Evolutionary conservation across 192 early-diverging fungal species (phyloP).

Genomic region (Coemansia reversa): DNA sequence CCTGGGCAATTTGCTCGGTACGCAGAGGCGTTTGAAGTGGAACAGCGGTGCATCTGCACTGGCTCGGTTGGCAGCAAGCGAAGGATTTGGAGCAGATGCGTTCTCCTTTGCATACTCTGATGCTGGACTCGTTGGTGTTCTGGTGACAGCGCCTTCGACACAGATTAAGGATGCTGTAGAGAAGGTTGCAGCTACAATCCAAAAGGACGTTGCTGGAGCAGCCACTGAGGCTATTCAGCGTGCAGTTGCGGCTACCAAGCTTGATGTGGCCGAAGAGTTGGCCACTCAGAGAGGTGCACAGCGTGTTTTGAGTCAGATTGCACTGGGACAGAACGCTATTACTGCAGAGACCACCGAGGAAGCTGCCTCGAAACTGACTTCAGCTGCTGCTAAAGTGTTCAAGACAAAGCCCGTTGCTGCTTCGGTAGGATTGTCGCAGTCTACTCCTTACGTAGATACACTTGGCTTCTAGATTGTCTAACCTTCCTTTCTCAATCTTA

Average conservation of each 20-base stretch:
- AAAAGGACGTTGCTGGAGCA: constrained; percentile 58
- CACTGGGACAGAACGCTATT: constrained; percentile 23
- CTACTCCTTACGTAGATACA: constrained; percentile 52
- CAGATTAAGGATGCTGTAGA: constrained; percentile 65
- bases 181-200: constrained; percentile 59
- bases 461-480: constrained; percentile 43
- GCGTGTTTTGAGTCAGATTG: constrained; percentile 18
- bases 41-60: constrained; percentile 63
- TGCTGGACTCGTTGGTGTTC: constrained; percentile 86
- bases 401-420: constrained; percentile 43
- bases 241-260: constrained; percentile 54
- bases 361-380: constrained; percentile 19
- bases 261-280: constrained; percentile 31
- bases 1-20: constrained; percentile 63
- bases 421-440: constrained; percentile 41
- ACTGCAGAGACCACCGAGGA: constrained; percentile 31
- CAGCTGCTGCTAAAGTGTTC: constrained; percentile 26
- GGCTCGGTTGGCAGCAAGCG: constrained; percentile 60
- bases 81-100: constrained; percentile 62
- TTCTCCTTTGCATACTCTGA: constrained; percentile 90
- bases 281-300: constrained; percentile 26
- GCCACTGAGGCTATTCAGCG: constrained; percentile 60
- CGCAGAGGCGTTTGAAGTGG: constrained; percentile 64
- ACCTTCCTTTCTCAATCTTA: constrained; percentile 1
- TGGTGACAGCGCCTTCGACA: constrained; percentile 59